Conservation (phyloP, 352 stramenopile species). For the Pythium apleroticum region DNA sequence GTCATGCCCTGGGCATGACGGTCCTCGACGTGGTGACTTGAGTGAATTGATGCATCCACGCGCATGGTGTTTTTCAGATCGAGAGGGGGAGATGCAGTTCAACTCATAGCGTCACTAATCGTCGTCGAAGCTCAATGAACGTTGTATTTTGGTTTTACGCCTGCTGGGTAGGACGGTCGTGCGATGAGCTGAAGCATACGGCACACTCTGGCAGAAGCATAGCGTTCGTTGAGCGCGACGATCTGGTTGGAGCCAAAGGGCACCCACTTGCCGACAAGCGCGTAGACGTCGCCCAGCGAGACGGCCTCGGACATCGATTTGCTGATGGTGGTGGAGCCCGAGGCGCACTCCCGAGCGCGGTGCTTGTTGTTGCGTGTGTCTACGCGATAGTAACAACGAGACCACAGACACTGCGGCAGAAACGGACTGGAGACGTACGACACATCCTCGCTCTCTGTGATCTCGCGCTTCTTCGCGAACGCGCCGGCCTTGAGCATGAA, state of each 20-base stretch:
- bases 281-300: slow-evolving; percentile 94
- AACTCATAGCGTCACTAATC: no score
- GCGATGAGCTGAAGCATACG: no score
- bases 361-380: slow-evolving; percentile 93
- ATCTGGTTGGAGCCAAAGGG: slow-evolving; percentile 98
- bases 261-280: slow-evolving; percentile 97
- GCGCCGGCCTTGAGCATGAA: slow-evolving; percentile 77
- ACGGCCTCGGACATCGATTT: slow-evolving; percentile 94
- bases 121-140: no score
- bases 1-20: no score
- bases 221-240: slow-evolving; percentile 96
- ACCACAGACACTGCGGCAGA: slow-evolving; percentile 94
- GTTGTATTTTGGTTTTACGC: no score
- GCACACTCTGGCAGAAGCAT: no score
- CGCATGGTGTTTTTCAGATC: no score
- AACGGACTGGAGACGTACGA: slow-evolving; percentile 97
- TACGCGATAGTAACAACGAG: slow-evolving; percentile 68
- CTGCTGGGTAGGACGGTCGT: no score
- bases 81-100: no score
- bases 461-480: slow-evolving; percentile 88
- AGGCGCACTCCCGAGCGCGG: slow-evolving; percentile 82
- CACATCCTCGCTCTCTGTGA: slow-evolving; percentile 97
- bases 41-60: no score
- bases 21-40: no score
- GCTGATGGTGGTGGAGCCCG: slow-evolving; percentile 79